phyloP scores from a whole-genome alignment of 352 stramenopile genomes.

The Globisporangium camurandrum region DNA sequence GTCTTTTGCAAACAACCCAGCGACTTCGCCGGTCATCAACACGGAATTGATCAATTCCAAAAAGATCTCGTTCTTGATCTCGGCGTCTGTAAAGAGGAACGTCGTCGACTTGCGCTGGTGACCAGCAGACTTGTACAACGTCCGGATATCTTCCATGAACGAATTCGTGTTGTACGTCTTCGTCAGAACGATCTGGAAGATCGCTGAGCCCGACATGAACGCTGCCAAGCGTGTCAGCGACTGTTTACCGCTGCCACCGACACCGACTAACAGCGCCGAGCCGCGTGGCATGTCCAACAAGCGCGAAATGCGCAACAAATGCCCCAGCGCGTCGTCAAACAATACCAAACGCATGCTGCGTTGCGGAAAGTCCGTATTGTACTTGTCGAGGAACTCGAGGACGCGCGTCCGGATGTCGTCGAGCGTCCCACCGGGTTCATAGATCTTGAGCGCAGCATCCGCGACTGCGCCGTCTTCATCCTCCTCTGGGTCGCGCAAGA shows the following conservation, averaged over 20 bases:
- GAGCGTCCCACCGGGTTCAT: constrained; percentile 93
- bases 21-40: constrained; percentile 98
- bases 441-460: constrained; percentile 94
- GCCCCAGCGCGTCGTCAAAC: constrained; percentile 96
- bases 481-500: constrained; percentile 95
- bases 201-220: constrained; percentile 94
- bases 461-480: constrained; percentile 94
- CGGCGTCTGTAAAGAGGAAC: constrained; percentile 97
- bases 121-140: constrained; percentile 95
- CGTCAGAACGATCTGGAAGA: constrained; percentile 97
- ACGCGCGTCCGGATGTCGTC: constrained; percentile 90
- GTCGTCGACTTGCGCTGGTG: constrained; percentile 95
- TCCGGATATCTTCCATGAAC: constrained; percentile 96
- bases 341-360: constrained; percentile 96
- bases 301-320: constrained; percentile 95
- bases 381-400: constrained; percentile 94
- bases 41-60: constrained; percentile 98
- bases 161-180: constrained; percentile 98
- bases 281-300: constrained; percentile 96
- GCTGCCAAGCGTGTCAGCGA: constrained; percentile 93
- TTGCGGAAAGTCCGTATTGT: constrained; percentile 96
- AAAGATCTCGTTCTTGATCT: constrained; percentile 99
- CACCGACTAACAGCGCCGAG: constrained; percentile 94
- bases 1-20: constrained; percentile 96
- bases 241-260: constrained; percentile 97